Conservation (phyloP, 495 filamentous ascomycete species). For the Hypomontagnella monticulosa region DNA sequence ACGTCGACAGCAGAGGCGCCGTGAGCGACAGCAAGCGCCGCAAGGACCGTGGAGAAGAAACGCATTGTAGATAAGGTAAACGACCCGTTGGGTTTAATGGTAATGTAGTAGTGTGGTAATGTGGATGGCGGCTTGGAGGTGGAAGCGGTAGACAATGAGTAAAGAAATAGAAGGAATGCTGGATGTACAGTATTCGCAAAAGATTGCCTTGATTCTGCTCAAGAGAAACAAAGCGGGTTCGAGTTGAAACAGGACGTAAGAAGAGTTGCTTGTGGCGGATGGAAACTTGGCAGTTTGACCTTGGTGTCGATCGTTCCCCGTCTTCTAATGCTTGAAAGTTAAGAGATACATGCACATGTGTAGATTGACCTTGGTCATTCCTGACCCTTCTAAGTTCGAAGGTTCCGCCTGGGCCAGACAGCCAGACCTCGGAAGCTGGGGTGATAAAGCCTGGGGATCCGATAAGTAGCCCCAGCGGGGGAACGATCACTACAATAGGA, state of each 20-base stretch:
- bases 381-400: constrained; percentile 3
- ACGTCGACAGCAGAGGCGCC: constrained; percentile 63
- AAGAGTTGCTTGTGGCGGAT: constrained; percentile 3
- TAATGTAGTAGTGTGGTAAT: neutral
- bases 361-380: neutral
- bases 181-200: constrained; percentile 2
- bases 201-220: neutral
- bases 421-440: neutral
- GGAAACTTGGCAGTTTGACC: constrained; percentile 22
- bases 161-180: neutral
- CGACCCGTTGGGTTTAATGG: neutral
- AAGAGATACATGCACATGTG: too few species aligned
- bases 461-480: constrained; percentile 9
- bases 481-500: constrained; percentile 1
- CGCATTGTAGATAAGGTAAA: constrained; percentile 62
- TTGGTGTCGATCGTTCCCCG: constrained; percentile 13
- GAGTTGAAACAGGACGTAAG: constrained; percentile 17
- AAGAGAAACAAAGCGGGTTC: constrained; percentile 6
- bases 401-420: too few species aligned
- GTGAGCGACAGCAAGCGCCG: constrained; percentile 62
- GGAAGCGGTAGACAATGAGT: neutral
- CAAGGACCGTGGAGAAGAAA: constrained; percentile 61
- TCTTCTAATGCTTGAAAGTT: too few species aligned
- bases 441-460: constrained; percentile 7
- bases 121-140: neutral